Evolutionary conservation across 805 yeast genomes (phyloP), one percentile per base, ranked within the genome.

Genomic region (Lipomyces spencermartinsiae): DNA sequence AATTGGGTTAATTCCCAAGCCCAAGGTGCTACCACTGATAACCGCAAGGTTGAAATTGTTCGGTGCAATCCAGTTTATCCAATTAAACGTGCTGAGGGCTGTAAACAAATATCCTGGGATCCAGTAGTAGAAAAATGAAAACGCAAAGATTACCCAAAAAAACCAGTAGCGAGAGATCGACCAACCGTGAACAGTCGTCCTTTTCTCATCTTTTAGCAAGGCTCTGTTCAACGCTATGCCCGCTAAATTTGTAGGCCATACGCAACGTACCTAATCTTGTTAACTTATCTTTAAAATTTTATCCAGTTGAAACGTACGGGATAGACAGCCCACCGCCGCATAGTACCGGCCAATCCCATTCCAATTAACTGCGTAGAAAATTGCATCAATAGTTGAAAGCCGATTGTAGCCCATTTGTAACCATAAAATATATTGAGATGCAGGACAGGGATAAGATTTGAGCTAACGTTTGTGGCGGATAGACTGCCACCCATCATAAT

Each of bases 311-410:
- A 85, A 51, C 84, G 80, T 19, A 88, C 84, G 14, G 68, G 70
- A 25, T 37, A 67, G 16, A 64, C 82, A 1, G 82, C 82, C 35
- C 88, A 84, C 67, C 85, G 83, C 73, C 89, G 83, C 82, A 87
- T 82, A 29, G 88, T 74, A 61, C 90, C 89, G 4, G 92, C 91
- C 75, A 89, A 83, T 0, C 90, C 88, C 73, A 87, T 85, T 31
- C 92, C 93, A 71, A 89, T 78, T 69, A 85, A 86, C 74, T 87
- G 89, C 1, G 90, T 82, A 1, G 89, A 82, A 3, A 87, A 70
- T 0, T 85, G 78, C 43, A 88, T 79, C 46, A 86, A 71, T 14
- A 87, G 71, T 76, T 86, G 88, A 76, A 83, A 89, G 0, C 87
- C 84, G 76, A 84, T 82, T 16, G 71, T 65, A 12, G 79, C 78